These are phyloP conservation scores for Clonostachys sp. DNA, from an alignment of 2,329 filamentous ascomycete species.

Conservation along the genomic window DNA sequence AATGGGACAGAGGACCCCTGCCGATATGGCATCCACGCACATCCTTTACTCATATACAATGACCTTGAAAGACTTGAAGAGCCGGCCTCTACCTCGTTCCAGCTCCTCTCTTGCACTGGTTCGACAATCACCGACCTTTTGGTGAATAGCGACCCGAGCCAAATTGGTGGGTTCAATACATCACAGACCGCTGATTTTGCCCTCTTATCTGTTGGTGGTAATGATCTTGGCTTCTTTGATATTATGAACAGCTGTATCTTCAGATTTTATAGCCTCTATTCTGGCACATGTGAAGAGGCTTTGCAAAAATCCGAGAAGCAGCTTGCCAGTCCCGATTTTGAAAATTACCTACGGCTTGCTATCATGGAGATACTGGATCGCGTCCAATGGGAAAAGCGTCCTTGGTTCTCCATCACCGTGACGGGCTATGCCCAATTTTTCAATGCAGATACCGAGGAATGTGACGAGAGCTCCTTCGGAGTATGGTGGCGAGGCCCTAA, in stretches of 20 bases:
- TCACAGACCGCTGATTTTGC: slow-evolving; percentile 32
- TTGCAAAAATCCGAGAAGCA: slow-evolving; percentile 24
- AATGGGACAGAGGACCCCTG: slow-evolving; percentile 33
- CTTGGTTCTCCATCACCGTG: slow-evolving; percentile 34
- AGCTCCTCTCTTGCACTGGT: slow-evolving; percentile 42
- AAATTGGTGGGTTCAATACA: slow-evolving; percentile 34
- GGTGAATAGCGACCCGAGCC: slow-evolving; percentile 24
- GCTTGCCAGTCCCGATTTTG: slow-evolving; percentile 28
- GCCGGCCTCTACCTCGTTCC: slow-evolving; percentile 23
- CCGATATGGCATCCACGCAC: slow-evolving; percentile 33
- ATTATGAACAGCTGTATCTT: slow-evolving; percentile 46
- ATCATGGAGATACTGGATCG: slow-evolving; percentile 37
- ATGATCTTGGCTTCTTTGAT: slow-evolving; percentile 44
- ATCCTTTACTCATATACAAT: slow-evolving; percentile 30
- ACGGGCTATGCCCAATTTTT: slow-evolving; percentile 45
- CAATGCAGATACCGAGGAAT: slow-evolving; percentile 33
- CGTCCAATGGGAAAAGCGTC: slow-evolving; percentile 36
- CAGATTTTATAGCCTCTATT: slow-evolving; percentile 42
- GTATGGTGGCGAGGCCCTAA: slow-evolving; percentile 39
- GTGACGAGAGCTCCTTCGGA: slow-evolving; percentile 37
- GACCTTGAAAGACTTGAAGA: slow-evolving; percentile 23
- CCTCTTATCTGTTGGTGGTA: slow-evolving; percentile 40
- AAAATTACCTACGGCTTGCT: slow-evolving; percentile 27
- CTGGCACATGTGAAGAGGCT: slow-evolving; percentile 35
- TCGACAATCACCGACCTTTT: slow-evolving; percentile 34